Evolutionary conservation across 345 rosid genomes (phyloP).

Genomic region (Populus deltoides): DNA sequence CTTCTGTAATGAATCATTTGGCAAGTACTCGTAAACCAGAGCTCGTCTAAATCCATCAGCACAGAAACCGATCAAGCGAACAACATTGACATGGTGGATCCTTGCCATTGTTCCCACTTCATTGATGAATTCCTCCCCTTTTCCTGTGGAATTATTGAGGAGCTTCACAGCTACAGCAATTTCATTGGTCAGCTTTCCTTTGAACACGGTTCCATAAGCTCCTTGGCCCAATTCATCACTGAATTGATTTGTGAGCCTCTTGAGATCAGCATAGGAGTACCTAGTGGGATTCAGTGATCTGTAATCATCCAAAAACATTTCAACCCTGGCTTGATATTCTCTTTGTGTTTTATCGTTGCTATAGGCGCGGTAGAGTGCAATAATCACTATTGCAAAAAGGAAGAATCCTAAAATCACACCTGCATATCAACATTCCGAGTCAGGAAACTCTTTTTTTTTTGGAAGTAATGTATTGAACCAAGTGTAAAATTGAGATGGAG

Average conservation of each 20-base stretch:
- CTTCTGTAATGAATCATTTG: conserved; percentile 1
- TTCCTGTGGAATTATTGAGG: neutral
- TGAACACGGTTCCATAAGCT: conserved; percentile 14
- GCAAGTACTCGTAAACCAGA: conserved; percentile 6
- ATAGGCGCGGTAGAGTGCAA: neutral
- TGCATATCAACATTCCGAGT: neutral
- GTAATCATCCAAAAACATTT: conserved; percentile 2
- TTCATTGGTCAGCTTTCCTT: conserved; percentile 9
- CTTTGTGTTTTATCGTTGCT: too few relatives aligned
- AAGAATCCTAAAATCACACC: neutral
- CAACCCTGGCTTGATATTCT: too few relatives aligned
- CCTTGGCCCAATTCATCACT: conserved; percentile 13
- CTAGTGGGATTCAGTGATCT: conserved; percentile 9
- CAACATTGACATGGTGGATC: conserved; percentile 9
- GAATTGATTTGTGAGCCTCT: conserved; percentile 11
- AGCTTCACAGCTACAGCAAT: conserved; percentile 9
- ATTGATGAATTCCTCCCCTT: too few relatives aligned
- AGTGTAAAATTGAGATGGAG: neutral
- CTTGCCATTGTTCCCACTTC: too few relatives aligned
- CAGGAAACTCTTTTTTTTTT: neutral
- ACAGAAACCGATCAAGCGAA: conserved; percentile 13
- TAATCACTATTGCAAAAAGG: neutral
- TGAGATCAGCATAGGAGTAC: conserved; percentile 8
- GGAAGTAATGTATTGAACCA: neutral
- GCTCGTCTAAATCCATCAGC: conserved; percentile 19